Conservation (phyloP, 2,329 filamentous ascomycete species). For the Sporothrix luriei region DNA sequence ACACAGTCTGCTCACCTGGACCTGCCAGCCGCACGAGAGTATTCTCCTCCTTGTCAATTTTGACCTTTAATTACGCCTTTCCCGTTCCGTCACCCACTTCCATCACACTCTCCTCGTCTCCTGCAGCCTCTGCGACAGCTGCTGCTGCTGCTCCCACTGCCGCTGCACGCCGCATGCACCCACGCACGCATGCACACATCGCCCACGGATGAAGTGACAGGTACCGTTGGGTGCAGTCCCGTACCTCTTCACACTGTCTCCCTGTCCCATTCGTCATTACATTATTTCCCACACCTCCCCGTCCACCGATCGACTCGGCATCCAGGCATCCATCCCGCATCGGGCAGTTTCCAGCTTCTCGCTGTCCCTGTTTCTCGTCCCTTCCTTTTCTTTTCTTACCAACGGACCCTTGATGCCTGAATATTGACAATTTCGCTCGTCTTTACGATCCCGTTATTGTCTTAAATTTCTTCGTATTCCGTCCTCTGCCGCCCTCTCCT, state of each 20-base stretch:
- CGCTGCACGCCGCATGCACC: conserved; percentile 28
- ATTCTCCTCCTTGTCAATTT: neutral
- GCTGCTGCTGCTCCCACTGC: conserved; percentile 8
- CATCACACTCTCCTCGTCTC: conserved; percentile 15
- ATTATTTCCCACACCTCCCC: neutral
- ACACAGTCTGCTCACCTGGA: neutral
- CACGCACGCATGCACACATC: conserved; percentile 7
- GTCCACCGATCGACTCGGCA: conserved; percentile 4
- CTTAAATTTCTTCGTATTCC: neutral
- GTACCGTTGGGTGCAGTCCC: neutral
- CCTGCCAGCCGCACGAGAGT: neutral
- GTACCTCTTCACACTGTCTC: neutral
- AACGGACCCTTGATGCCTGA: too few species aligned
- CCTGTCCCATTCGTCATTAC: too few species aligned
- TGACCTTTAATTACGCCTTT: neutral
- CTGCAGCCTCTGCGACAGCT: conserved; percentile 21
- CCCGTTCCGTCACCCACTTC: conserved; percentile 2
- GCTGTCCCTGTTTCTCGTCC: neutral
- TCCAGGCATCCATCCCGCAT: conserved; percentile 21
- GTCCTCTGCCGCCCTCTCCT: neutral
- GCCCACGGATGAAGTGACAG: conserved; percentile 13
- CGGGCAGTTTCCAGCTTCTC: neutral
- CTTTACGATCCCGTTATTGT: neutral
- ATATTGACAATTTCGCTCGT: too few species aligned
- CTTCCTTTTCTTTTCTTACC: neutral